phyloP scores from a whole-genome alignment of 225 moss, liverwort and hornwort genomes.

The Physcomitrellopsis africana region DNA sequence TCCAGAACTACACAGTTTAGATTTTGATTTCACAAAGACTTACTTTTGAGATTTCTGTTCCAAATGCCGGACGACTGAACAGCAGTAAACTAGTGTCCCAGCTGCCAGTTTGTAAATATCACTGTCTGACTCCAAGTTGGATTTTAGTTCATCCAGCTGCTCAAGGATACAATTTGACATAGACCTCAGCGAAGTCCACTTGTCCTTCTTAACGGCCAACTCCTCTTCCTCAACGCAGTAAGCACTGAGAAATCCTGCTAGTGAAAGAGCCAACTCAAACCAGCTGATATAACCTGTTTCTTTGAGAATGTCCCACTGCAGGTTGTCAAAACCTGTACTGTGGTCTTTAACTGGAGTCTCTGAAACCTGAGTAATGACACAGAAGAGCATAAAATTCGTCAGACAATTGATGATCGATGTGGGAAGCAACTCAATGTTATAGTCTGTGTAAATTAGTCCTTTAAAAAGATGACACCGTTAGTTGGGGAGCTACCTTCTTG shows the following conservation, averaged over 20 bases:
- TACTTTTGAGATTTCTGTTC: conserved; percentile 53
- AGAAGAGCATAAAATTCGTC: neutral
- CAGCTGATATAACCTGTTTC: conserved; percentile 65
- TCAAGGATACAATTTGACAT: conserved; percentile 61
- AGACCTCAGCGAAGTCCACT: conserved; percentile 45
- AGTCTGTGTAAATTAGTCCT: neutral
- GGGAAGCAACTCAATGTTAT: neutral
- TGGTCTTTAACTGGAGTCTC: conserved; percentile 57
- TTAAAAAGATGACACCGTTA: too few species aligned
- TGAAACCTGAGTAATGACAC: conserved; percentile 43
- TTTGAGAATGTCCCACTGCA: conserved; percentile 62
- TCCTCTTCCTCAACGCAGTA: conserved; percentile 38
- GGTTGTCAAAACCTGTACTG: conserved; percentile 55
- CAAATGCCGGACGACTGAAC: conserved; percentile 57
- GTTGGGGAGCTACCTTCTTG: conserved; percentile 42
- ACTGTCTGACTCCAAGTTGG: conserved; percentile 58
- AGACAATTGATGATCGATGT: neutral
- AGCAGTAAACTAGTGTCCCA: conserved; percentile 65
- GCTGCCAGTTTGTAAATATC: conserved; percentile 78
- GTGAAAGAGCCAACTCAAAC: conserved; percentile 61
- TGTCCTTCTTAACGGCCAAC: conserved; percentile 16
- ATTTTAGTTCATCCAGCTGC: conserved; percentile 71
- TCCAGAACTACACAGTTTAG: neutral
- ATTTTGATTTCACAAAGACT: conserved; percentile 9
- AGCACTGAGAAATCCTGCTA: conserved; percentile 59